Base-by-base conservation (phyloP, 805 yeast species). In the Wickerhamomyces hampshirensis region DNA sequence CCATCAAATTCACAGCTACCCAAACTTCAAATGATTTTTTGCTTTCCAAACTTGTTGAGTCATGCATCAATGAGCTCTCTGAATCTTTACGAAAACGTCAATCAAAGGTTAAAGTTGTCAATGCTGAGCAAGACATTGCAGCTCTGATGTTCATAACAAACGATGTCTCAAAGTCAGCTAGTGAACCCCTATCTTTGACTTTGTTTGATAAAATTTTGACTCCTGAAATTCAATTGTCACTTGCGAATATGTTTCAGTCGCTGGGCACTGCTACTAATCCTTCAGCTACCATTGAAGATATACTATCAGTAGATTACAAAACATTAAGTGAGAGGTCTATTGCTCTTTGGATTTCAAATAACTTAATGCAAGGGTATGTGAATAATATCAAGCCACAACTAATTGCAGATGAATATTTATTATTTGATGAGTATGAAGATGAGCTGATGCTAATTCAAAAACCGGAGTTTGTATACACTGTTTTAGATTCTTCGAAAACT, bases 401-500 rank as follows among this genome's bases (percentile, higher is more conserved):
- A 8, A 23, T 41, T 19, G 30, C 40, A 5, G 53, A 55, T 33
- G 59, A 57, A 5, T 62, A 57, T 36, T 40, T 65, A 4, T 38
- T 44, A 2, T 47, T 60, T 42, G 67, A 55, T 14, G 56, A 45
- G 13, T 37, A 28, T 6, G 54, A 16, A 14, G 27, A 13, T 40
- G 5, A 11, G 26, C 29, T 39, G 14, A 13, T 23, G 1, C 12
- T 40, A 29, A 19, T 42, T 7, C 58, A 53, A 15, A 42, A 38
- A 13, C 47, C 55, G 9, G 58, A 58, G n/a, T 47, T 55, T 7
- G 50, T 58, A 4, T 63, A 55, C 33, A 40, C 44, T 2, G 31
- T 66, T 1, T 37, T 70, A 14, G 71, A 66, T 23, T 53, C 47
- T 33, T 65, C 80, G 0, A 71, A 66, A 38, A 65, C 61, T 1